These are phyloP conservation scores for Aquilaria sinensis DNA, from an alignment of 345 rosid genomes.

Conservation along the genomic window DNA sequence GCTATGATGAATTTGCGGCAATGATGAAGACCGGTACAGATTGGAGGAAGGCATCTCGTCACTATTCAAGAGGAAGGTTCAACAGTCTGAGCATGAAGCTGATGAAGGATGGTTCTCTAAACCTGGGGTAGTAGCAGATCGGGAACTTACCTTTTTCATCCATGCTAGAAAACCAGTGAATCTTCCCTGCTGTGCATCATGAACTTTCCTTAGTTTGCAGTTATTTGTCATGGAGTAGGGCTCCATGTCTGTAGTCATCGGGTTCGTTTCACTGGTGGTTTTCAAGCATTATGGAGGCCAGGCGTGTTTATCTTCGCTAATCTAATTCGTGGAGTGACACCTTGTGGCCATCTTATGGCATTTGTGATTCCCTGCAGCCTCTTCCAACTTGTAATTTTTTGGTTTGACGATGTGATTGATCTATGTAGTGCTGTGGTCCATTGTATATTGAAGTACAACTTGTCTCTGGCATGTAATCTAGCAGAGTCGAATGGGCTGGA, in stretches of 20 bases:
- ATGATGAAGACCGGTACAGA: constrained; percentile 99
- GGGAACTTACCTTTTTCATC: background rate
- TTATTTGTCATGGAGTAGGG: constrained; percentile 14
- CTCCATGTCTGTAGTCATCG: too few relatives aligned
- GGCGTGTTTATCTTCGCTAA: constrained; percentile 17
- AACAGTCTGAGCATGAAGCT: constrained; percentile 95
- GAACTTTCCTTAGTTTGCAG: constrained; percentile 22
- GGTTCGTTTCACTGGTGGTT: too few relatives aligned
- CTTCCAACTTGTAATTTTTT: constrained; percentile 21
- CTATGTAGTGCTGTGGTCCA: constrained; percentile 20
- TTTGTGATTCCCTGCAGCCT: constrained; percentile 18
- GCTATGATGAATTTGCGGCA: constrained; percentile 95
- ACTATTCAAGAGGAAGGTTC: constrained; percentile 98
- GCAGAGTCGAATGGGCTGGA: too few relatives aligned
- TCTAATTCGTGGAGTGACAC: constrained; percentile 22
- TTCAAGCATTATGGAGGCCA: background rate
- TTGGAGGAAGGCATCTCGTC: constrained; percentile 99
- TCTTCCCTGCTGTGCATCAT: constrained; percentile 18
- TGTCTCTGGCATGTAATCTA: too few relatives aligned
- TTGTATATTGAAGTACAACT: background rate
- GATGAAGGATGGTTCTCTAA: constrained; percentile 95
- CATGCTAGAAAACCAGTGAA: constrained; percentile 16
- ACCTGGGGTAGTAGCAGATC: constrained; percentile 37
- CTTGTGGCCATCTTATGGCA: constrained; percentile 18
- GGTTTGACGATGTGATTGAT: constrained; percentile 16